Conservation (phyloP, 345 rosid genomes). For the Leavenworthia alabamica region DNA sequence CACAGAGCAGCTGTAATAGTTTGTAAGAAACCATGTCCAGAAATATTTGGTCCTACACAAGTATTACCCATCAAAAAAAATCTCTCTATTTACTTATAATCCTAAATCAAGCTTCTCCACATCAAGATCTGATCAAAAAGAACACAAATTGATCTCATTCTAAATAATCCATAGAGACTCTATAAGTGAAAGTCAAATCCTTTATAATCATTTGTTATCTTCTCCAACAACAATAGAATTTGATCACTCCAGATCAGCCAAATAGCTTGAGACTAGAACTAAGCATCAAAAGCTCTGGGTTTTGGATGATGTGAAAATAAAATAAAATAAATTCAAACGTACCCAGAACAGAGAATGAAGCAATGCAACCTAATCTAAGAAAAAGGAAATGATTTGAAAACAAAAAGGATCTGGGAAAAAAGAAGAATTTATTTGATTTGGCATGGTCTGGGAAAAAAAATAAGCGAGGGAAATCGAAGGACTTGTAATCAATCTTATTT, state of each 20-base stretch:
- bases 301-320: neutral
- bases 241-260: conserved; percentile 11
- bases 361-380: conserved; percentile 5
- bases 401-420: conserved; percentile 7
- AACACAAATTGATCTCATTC: conserved; percentile 21
- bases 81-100: neutral
- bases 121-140: conserved; percentile 38
- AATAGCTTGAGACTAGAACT: too few species aligned
- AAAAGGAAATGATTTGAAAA: neutral
- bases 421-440: neutral
- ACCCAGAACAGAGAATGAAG: conserved; percentile 15
- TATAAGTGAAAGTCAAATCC: conserved; percentile 21
- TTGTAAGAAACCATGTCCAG: conserved; percentile 64
- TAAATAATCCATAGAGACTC: conserved; percentile 13
- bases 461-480: conserved; percentile 11
- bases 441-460: conserved; percentile 4
- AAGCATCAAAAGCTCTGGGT: conserved; percentile 7
- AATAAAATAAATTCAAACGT: conserved; percentile 4
- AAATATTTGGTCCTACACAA: conserved; percentile 69
- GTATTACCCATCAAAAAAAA: conserved; percentile 63
- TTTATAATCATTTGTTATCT: neutral
- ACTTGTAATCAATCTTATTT: neutral
- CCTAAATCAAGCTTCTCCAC: conserved; percentile 27
- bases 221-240: neutral
- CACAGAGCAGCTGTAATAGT: conserved; percentile 73